phyloP scores from a whole-genome alignment of 2,329 filamentous ascomycete species.

The Pestalotiopsis sp. region DNA sequence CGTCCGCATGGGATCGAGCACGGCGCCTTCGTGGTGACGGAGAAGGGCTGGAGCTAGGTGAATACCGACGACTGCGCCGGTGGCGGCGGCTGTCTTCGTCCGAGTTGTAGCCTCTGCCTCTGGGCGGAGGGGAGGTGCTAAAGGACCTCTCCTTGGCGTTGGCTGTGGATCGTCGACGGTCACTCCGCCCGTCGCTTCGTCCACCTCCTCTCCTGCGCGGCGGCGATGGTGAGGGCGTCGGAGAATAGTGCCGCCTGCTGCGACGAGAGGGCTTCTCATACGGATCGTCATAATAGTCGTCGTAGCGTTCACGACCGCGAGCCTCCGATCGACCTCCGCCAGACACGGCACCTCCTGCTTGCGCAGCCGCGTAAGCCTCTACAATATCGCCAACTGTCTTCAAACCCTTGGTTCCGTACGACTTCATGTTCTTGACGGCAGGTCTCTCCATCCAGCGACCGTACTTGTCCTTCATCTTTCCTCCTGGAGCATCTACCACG shows the following conservation, averaged over 20 bases:
- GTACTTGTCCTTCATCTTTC: conserved; percentile 33
- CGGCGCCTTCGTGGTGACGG: not conserved
- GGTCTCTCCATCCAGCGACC: conserved; percentile 19
- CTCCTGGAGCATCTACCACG: conserved; percentile 25
- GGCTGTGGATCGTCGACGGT: conserved; percentile 7
- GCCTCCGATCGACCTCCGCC: conserved; percentile 19
- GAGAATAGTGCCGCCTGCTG: conserved; percentile 11
- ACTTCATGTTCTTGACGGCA: conserved; percentile 24
- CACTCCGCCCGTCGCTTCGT: conserved; percentile 7
- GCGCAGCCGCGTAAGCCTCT: conserved; percentile 27
- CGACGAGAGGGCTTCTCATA: conserved; percentile 9
- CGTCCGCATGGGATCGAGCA: not conserved
- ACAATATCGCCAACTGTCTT: conserved; percentile 28
- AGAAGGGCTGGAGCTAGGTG: conserved; percentile 2
- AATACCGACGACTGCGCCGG: conserved; percentile 5
- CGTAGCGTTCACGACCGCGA: conserved; percentile 16
- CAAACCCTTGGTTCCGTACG: conserved; percentile 26
- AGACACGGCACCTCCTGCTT: conserved; percentile 14
- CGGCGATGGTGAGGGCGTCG: conserved; percentile 14
- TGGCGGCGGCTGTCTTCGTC: conserved; percentile 3
- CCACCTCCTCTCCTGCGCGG: not conserved
- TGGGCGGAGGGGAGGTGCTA: conserved; percentile 10
- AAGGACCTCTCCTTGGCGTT: conserved; percentile 13
- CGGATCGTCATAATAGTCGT: conserved; percentile 11
- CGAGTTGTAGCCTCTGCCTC: conserved; percentile 4